Evolutionary conservation across 345 rosid genomes (phyloP).

Genomic region (Hevea brasiliensis): DNA sequence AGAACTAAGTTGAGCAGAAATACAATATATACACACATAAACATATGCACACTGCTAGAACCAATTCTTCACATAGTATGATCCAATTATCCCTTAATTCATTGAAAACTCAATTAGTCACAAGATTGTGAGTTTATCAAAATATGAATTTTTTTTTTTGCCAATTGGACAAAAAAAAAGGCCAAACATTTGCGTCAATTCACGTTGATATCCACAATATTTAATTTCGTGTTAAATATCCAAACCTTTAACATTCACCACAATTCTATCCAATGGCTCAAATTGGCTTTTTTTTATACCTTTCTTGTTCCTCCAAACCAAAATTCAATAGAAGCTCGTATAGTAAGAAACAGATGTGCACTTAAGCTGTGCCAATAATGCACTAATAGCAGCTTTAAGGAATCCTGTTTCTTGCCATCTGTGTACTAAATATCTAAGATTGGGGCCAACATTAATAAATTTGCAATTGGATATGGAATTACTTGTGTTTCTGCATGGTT

Average conservation of each 20-base stretch:
- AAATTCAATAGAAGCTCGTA: background rate
- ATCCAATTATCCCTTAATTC: background rate
- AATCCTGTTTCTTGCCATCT: background rate
- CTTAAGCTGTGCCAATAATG: background rate
- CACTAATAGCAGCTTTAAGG: background rate
- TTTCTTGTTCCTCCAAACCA: background rate
- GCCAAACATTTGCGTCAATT: too few relatives aligned
- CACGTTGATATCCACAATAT: too few relatives aligned
- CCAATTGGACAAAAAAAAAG: too few relatives aligned
- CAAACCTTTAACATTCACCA: too few relatives aligned
- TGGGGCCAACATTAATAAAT: background rate
- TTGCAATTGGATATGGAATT: background rate
- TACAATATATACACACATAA: too few relatives aligned
- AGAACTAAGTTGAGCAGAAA: conserved; percentile 8
- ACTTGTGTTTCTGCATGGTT: background rate
- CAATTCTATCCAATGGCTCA: too few relatives aligned
- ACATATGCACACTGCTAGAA: background rate
- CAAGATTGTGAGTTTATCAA: background rate
- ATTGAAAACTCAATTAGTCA: background rate
- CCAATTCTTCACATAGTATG: background rate
- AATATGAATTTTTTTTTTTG: background rate
- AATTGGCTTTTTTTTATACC: too few relatives aligned
- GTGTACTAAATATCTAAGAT: background rate
- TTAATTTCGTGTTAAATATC: too few relatives aligned
- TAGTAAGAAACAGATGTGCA: background rate